A percentile compares a stretch with the other conserved stretches of the same genome.
Conservation (phyloP, 2,329 filamentous ascomycete genomes). For the Colletotrichum sp. region DNA sequence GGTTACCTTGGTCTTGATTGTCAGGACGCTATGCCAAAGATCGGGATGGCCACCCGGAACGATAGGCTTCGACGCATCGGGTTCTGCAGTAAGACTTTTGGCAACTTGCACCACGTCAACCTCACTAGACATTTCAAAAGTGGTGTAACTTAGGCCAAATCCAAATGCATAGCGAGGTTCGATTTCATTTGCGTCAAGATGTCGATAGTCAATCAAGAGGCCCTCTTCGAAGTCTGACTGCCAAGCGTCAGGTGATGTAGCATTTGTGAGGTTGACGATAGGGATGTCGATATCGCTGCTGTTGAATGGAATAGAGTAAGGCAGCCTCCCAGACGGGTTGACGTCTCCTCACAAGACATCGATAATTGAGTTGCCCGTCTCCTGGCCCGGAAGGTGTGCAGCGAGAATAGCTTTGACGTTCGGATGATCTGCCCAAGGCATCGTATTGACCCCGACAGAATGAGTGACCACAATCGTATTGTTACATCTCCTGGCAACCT, state of each 20-base stretch:
- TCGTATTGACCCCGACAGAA: conserved; percentile 62
- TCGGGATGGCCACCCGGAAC: conserved; percentile 37
- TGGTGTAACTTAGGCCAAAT: conserved; percentile 71
- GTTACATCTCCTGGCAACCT: conserved; percentile 47
- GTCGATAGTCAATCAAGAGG: conserved; percentile 59
- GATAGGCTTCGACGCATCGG: conserved; percentile 39
- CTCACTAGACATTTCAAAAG: conserved; percentile 50
- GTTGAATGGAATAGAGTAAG: conserved; percentile 56
- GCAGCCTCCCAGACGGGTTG: conserved; percentile 50
- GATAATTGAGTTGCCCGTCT: conserved; percentile 76
- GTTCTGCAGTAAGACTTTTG: conserved; percentile 47
- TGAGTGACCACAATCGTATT: conserved; percentile 70
- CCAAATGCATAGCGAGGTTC: conserved; percentile 65
- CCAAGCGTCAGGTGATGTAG: conserved; percentile 57
- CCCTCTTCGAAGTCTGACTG: conserved; percentile 57
- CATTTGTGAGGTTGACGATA: conserved; percentile 56
- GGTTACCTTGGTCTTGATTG: conserved; percentile 62
- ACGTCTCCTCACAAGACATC: conserved; percentile 72
- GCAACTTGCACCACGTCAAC: neutral
- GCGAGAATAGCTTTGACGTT: conserved; percentile 79
- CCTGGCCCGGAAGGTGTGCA: conserved; percentile 76
- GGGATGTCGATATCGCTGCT: conserved; percentile 47
- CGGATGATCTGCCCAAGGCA: conserved; percentile 60
- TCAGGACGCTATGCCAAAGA: conserved; percentile 51
- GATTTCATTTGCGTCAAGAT: conserved; percentile 53